Evolutionary conservation across 441 rosid genomes (phyloP), one percentile per base, ranked within the genome.

Genomic region (Biscutella auriculata): DNA sequence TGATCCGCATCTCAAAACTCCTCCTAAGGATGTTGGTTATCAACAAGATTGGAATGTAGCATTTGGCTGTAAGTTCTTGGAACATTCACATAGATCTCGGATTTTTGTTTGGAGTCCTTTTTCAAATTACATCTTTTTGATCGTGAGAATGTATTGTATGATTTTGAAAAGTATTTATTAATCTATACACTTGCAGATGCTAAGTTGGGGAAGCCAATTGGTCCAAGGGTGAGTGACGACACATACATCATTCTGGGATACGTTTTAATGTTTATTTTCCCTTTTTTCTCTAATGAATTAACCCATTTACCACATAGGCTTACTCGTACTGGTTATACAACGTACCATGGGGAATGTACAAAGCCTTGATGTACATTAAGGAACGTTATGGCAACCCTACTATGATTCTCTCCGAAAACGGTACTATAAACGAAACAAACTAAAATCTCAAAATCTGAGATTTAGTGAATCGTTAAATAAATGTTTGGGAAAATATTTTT

Each of bases 301-400:
- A 28, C 11, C 10, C 9, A 60, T 39, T 25, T 23, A 56, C 29
- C 5, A 63, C n/a, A 68, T 81, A 88, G 95, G 98, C 84, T n/a
- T 21, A 93, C 63, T 93, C 97, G 12, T 37, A 63, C 27, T 93
- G 97, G 97, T 87, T 93, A 30, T 88, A 93, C 63, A 70, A 79
- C 43, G 96, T 89, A 27, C 98, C 99, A 32, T 85, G 99, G 95
- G 96, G 99, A 3, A 59, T 93, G 79, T 89, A 83, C 80, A 93
- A 93, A 74, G 73, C 88, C 25, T 50, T 89, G 65, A 89, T 77
- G 69, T 89, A 93, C 63, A 74, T 93, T 11, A 89, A 93, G 71
- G 93, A 87, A 73, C 79, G 19, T 6, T 93, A 93, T 33, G 91
- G 93, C 13, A 89, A 93, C 73, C 99, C 95, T 2, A 73, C 79